Percentiles rank a stretch among this genome's conserved stretches.
phyloP scores from a whole-genome alignment of 106 monocot species.

The Ottelia alismoides region DNA sequence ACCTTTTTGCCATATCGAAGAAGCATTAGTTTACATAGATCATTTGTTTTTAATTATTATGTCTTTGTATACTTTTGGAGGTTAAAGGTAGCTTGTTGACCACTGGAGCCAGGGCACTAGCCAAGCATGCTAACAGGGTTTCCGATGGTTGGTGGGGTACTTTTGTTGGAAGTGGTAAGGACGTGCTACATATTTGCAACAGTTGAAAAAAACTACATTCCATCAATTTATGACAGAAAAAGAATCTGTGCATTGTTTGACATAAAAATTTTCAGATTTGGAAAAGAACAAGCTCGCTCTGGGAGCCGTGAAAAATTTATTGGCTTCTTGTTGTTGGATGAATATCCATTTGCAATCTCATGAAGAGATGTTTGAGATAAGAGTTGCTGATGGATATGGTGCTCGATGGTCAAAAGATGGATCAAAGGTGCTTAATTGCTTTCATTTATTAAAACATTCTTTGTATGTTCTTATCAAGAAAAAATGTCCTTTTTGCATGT shows the following conservation, averaged over 20 bases:
- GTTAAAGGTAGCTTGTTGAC: constrained; percentile 53
- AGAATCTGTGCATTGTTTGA: not conserved
- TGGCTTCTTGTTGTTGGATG: constrained; percentile 73
- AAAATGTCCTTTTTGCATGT: not conserved
- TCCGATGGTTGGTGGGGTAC: constrained; percentile 76
- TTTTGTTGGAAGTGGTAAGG: constrained; percentile 62
- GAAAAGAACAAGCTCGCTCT: constrained; percentile 55
- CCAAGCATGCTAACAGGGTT: constrained; percentile 78
- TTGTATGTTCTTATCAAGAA: not conserved
- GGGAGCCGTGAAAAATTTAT: constrained; percentile 29
- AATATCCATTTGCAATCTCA: constrained; percentile 50
- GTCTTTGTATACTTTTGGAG: too few relatives aligned
- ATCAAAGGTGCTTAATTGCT: constrained; percentile 31
- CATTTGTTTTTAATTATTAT: too few relatives aligned
- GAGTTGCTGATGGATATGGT: constrained; percentile 73
- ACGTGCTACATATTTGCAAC: too few relatives aligned
- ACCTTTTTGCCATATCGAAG: too few relatives aligned
- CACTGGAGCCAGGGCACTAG: constrained; percentile 77
- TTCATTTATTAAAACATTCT: not conserved
- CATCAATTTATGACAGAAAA: too few relatives aligned
- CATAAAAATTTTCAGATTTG: constrained; percentile 28
- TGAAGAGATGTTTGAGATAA: constrained; percentile 62
- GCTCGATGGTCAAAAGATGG: constrained; percentile 91
- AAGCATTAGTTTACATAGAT: too few relatives aligned
- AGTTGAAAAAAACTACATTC: too few relatives aligned